A percentile compares a stretch with the other conserved stretches of the same genome.
These are phyloP conservation scores for Cercospora citrullina DNA, from an alignment of 2,329 filamentous ascomycete genomes.

Conservation along the genomic window DNA sequence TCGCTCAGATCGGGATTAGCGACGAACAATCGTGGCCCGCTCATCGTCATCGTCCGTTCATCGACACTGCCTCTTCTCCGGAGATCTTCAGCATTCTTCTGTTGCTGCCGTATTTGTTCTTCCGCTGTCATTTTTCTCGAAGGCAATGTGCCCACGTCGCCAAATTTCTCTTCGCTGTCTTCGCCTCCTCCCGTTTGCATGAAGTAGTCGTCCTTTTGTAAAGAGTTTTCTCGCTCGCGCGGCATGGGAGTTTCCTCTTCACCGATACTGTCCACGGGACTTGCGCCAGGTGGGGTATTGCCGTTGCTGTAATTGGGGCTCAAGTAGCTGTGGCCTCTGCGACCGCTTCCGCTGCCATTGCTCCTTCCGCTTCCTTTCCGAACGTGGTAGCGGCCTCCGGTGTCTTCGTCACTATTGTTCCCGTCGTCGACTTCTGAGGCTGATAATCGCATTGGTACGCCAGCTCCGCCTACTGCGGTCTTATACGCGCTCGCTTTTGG, in stretches of 20 bases:
- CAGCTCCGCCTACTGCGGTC: constrained; percentile 69
- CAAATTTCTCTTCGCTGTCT: constrained; percentile 57
- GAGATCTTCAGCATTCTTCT: constrained; percentile 69
- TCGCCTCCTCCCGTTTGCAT: constrained; percentile 41
- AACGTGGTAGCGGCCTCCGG: constrained; percentile 58
- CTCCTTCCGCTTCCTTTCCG: constrained; percentile 73
- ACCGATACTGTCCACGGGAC: constrained; percentile 44
- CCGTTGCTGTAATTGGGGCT: constrained; percentile 48
- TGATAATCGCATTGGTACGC: constrained; percentile 86
- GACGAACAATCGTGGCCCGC: constrained; percentile 71
- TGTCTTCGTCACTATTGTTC: constrained; percentile 71
- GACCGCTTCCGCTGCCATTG: constrained; percentile 51
- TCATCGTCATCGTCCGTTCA: constrained; percentile 74
- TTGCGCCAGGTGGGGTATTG: constrained; percentile 54
- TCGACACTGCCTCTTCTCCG: constrained; percentile 78
- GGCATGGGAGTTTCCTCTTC: constrained; percentile 51
- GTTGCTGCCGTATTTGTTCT: constrained; percentile 55
- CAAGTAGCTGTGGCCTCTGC: constrained; percentile 44
- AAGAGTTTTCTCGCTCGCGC: constrained; percentile 38
- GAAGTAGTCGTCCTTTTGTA: constrained; percentile 46
- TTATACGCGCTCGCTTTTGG: constrained; percentile 76
- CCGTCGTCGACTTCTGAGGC: constrained; percentile 94
- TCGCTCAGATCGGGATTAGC: constrained; percentile 74
- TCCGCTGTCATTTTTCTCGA: constrained; percentile 40
- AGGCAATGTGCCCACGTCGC: constrained; percentile 54